Evolutionary conservation across 805 yeast genomes (phyloP), one percentile per base, ranked within the genome.

Genomic region (Yarrowia sp.): DNA sequence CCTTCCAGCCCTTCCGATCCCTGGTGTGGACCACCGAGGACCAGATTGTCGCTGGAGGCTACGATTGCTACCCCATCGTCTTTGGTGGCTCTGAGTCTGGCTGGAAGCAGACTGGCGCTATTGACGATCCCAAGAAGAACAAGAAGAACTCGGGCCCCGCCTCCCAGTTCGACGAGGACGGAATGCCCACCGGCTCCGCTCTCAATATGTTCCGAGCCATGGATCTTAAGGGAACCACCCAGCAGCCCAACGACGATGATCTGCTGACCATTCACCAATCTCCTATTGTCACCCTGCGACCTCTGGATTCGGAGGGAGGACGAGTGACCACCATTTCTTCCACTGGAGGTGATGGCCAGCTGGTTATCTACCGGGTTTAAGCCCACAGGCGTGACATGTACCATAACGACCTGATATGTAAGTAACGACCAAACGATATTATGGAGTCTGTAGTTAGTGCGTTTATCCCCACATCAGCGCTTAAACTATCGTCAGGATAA

Each of bases 141-240:
- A 71, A 70, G 68, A 67, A 75, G 67, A 84, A 48, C 54, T 48
- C 80, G 52, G 90, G 84, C 64, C 83, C 81, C 65, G 11, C 51
- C 10, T 19, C 49, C 19, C 51, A 58, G 51, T 58, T 41, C 11
- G 63, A 58, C 21, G 63, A 58, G 63, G 63, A 58, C 17, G 63
- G 63, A 58, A 30, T 41, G 51, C 82, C 82, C 14, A 80, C 77
- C 46, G 74, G 74, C 62, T 77, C 82, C 14, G 79, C 83, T 6
- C 83, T 95, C 75, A 89, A 89, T 78, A 91, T 93, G 92, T 95
- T 95, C 80, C 87, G 90, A 77, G 97, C 93, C 76, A 80, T 95
- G 82, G 99, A 95, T 78, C 83, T 93, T 75, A 95, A 92, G 81
- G 99, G 99, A 66, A 83, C 89, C 65, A 78, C 79, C 63, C 80